These are phyloP conservation scores for Polyporus tsugae DNA, from an alignment of 1,284 basidiomycete species.

Conservation along the genomic window DNA sequence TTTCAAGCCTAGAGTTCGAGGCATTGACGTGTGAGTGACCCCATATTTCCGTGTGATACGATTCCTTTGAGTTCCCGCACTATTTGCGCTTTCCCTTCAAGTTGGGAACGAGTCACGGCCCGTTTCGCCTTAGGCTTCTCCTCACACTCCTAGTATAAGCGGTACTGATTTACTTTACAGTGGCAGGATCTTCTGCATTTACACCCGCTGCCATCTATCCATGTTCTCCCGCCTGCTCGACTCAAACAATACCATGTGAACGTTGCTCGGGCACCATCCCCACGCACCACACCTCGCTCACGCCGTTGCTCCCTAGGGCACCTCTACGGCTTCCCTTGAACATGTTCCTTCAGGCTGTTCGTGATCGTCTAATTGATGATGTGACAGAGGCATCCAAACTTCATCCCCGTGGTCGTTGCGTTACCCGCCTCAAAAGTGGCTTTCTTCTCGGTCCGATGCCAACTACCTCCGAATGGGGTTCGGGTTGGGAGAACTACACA, in stretches of 20 bases:
- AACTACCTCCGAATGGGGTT: slow-evolving; percentile 62
- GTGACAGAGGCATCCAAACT: slow-evolving; percentile 50
- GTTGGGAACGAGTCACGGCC: neutral
- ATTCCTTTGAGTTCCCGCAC: neutral
- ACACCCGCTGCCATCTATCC: slow-evolving; percentile 59
- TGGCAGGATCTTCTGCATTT: slow-evolving; percentile 46
- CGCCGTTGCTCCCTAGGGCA: slow-evolving; percentile 52
- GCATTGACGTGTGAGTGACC: slow-evolving; percentile 57
- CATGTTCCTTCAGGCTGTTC: slow-evolving; percentile 55
- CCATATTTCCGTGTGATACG: slow-evolving; percentile 7
- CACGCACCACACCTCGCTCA: slow-evolving; percentile 26
- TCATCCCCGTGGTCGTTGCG: slow-evolving; percentile 39
- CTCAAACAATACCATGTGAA: slow-evolving; percentile 51
- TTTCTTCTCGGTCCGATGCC: slow-evolving; percentile 61
- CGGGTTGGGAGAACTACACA: slow-evolving; percentile 65
- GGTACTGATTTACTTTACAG: slow-evolving; percentile 31
- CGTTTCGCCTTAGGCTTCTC: neutral
- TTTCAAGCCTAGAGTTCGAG: slow-evolving; percentile 50
- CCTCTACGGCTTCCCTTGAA: slow-evolving; percentile 54
- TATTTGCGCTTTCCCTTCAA: neutral
- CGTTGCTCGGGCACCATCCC: slow-evolving; percentile 44
- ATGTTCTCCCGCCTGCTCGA: slow-evolving; percentile 56
- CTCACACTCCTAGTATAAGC: neutral
- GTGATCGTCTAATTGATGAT: slow-evolving; percentile 62
- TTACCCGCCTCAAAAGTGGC: slow-evolving; percentile 60